Base-by-base conservation (phyloP, 1,284 basidiomycete species). In the Phylloboletellus chloephorus region DNA sequence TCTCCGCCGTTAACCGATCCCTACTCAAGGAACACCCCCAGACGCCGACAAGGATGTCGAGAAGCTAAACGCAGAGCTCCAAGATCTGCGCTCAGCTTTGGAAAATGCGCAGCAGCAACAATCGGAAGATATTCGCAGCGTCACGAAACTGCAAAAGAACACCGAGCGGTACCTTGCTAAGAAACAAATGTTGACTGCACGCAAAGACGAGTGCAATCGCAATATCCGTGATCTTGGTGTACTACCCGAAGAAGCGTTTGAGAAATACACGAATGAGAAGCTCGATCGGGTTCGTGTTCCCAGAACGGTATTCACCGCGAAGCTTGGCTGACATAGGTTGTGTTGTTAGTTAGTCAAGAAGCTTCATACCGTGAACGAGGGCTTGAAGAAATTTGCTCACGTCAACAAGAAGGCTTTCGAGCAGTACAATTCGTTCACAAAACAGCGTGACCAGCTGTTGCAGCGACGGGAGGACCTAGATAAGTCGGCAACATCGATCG, bases 361-460 rank as follows among this genome's bases (percentile, higher is more conserved):
- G 50, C 74, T 98, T 25, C 93, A 96, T 57, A 76, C 76, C 17
- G 83, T 93, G 50, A 94, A 97, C 56, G 93, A 97, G 54, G 79
- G 80, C 21, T 71, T 99, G 49, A 97, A 95, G 64, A 94, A 94
- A 64, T 98, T 93, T 56, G 86, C 91, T 0, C 94, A 98, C 59
- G 95, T 98, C 51, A 99, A 99, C 74, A 98, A 98, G 72, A 98
- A 98, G 65, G 96, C 95, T 1, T 95, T 97, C 58, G 96, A 99
- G 64, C 93, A 98, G 64, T 98, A 96, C 71, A 90, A 79, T 64
- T 94, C 89, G 60, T 98, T 98, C 64, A 97, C 94, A 8, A 96
- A 95, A 60, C 94, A 98, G 65, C 82, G 94, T 2, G 94, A 98
- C 59, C 87, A 94, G 52, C 77, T 98, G 6, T 65, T 90, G 23